Percentiles rank a stretch among this genome's conserved stretches.
Conservation (phyloP, 257 asterid genomes). For the Vinca minor region DNA sequence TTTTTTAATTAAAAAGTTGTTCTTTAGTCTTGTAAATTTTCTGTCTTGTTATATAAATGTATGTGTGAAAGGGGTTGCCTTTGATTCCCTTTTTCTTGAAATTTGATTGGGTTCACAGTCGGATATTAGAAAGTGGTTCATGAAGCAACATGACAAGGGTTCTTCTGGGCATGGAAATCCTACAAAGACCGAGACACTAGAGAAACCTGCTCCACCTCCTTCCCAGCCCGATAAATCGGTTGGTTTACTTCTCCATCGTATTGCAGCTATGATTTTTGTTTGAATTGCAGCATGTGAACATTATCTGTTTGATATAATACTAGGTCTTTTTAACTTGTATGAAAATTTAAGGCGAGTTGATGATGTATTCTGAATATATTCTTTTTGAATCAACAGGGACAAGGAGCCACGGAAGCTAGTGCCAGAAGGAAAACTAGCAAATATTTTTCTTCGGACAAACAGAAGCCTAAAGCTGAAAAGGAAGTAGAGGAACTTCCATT, state of each 20-base stretch:
- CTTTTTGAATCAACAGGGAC: slow-evolving; percentile 32
- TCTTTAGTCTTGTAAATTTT: neutral
- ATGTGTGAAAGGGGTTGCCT: no score
- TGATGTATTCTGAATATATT: slow-evolving; percentile 1
- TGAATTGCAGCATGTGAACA: neutral
- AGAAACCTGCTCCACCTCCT: slow-evolving; percentile 41
- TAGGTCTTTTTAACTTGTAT: neutral
- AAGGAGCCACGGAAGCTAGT: slow-evolving; percentile 53
- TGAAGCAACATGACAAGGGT: slow-evolving; percentile 57
- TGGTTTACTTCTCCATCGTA: slow-evolving; percentile 2
- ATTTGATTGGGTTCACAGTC: slow-evolving; percentile 36
- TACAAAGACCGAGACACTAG: slow-evolving; percentile 39
- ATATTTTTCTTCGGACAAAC: slow-evolving; percentile 58
- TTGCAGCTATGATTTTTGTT: neutral
- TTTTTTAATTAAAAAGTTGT: neutral
- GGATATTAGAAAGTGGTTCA: slow-evolving; percentile 92
- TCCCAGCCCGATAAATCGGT: slow-evolving; percentile 41
- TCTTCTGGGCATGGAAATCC: slow-evolving; percentile 42
- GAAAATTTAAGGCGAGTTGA: neutral
- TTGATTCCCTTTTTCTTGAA: neutral
- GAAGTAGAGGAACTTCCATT: slow-evolving; percentile 47
- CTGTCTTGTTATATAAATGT: neutral
- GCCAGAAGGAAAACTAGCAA: slow-evolving; percentile 88
- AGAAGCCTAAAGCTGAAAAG: slow-evolving; percentile 39
- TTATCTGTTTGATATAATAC: neutral